Evolutionary conservation across 257 asterid species (phyloP), one percentile per base, ranked within the genome.

Genomic region (Paraleonurus japonicus): DNA sequence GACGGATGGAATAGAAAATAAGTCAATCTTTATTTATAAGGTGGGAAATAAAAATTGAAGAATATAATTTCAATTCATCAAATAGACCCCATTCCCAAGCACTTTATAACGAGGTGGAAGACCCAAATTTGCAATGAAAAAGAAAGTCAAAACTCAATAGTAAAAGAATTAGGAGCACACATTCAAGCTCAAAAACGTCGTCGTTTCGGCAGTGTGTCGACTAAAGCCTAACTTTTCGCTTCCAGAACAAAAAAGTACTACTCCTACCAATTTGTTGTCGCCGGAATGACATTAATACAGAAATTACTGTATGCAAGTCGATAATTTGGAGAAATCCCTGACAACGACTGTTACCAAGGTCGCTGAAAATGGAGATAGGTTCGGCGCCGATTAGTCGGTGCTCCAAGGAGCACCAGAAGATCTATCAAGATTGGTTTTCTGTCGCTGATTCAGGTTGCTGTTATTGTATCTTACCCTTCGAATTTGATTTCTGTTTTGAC

Each of bases 341-440:
- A n/a, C 23, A 76, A 45, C n/a, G n/a, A n/a, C n/a, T n/a, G n/a
- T n/a, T n/a, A n/a, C 22, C 39, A 35, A 3, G 54, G 11, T 7
- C 45, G 11, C 15, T n/a, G 12, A 37, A 45, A 39, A 89, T 94
- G 99, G 99, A 95, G 81, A 81, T 95, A 26, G 98, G 84, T 83
- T 80, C 92, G 15, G 88, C 85, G 43, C 89, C 99, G 57, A 82
- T 91, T 47, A 85, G 82, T 79, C 89, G 90, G 13, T 95, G 96
- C 78, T 89, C 99, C 11, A 84, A 79, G 74, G 88, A 89, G 22
- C 92, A 95, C 65, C 91, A 86, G 82, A 87, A 92, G 81, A 88
- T 88, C 76, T 95, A 95, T 73, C 96, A 88, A 17, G 85, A 80
- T 0, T 92, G 98, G 99, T 92, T 92, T 67, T 70, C 78, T 45